These are phyloP conservation scores for Salmacisia buchloeana DNA, from an alignment of 1,284 basidiomycete genomes.

Conservation along the genomic window DNA sequence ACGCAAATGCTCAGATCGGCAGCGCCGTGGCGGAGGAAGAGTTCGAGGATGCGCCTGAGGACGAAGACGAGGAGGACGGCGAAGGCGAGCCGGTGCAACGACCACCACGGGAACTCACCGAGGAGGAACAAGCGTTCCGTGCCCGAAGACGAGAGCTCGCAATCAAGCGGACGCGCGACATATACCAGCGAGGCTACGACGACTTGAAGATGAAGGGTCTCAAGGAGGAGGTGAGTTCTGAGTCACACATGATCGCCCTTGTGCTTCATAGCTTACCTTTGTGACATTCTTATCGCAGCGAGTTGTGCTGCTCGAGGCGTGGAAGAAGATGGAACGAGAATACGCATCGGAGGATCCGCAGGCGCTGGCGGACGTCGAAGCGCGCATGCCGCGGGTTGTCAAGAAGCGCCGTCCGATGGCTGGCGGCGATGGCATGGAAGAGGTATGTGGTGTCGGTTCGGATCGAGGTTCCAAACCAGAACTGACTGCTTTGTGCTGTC, in stretches of 20 bases:
- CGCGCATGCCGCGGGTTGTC: conserved; percentile 82
- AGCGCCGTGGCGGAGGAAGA: conserved; percentile 65
- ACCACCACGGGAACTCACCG: conserved; percentile 13
- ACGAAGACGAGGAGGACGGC: conserved; percentile 63
- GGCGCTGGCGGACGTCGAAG: conserved; percentile 68
- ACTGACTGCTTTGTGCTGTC: background rate
- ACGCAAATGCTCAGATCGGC: conserved; percentile 53
- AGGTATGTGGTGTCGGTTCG: conserved; percentile 14
- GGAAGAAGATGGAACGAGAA: conserved; percentile 82
- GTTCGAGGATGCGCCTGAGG: conserved; percentile 56
- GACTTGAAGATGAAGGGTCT: conserved; percentile 72
- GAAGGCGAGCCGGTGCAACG: conserved; percentile 53
- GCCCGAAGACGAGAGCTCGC: conserved; percentile 61
- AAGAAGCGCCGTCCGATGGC: conserved; percentile 57
- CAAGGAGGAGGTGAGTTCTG: conserved; percentile 71
- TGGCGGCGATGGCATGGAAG: conserved; percentile 38
- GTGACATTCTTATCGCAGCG: conserved; percentile 54
- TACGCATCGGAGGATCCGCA: conserved; percentile 50
- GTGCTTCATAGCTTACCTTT: background rate
- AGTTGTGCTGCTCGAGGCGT: conserved; percentile 79
- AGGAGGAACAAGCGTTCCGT: conserved; percentile 22
- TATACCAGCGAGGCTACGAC: conserved; percentile 80
- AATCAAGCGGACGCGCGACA: conserved; percentile 62
- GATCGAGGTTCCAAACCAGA: background rate
- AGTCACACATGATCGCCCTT: background rate